Conservation (phyloP, 768 basidiomycete species). For the Suillus occidentalis region DNA sequence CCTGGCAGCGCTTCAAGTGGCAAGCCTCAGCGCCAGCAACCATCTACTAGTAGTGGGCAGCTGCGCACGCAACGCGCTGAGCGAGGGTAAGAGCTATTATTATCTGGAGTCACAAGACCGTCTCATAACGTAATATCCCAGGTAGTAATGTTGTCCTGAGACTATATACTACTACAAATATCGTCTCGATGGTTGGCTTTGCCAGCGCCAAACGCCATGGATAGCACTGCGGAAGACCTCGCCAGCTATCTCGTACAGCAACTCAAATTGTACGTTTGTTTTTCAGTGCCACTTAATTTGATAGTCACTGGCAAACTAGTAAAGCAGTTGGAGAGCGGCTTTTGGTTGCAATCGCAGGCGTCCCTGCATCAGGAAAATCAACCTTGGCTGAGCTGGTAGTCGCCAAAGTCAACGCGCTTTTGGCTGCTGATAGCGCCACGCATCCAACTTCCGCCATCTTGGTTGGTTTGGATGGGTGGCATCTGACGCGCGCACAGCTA, state of each 20-base stretch:
- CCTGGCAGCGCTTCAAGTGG: too few species aligned
- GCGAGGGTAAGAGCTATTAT: background rate
- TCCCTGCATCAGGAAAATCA: constrained; percentile 89
- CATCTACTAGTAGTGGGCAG: too few species aligned
- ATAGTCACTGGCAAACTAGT: background rate
- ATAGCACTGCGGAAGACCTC: constrained; percentile 38
- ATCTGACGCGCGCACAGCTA: constrained; percentile 76
- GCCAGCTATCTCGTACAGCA: constrained; percentile 38
- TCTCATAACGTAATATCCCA: background rate
- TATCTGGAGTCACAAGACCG: background rate
- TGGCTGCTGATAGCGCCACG: constrained; percentile 17
- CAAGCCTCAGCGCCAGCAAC: too few species aligned
- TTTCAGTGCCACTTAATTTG: constrained; percentile 16
- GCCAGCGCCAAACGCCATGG: constrained; percentile 33
- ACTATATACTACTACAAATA: background rate
- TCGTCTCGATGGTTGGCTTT: background rate
- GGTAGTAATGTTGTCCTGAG: background rate
- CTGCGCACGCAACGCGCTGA: background rate
- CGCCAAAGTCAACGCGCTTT: constrained; percentile 48
- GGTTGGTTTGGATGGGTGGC: constrained; percentile 91
- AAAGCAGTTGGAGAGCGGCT: constrained; percentile 40
- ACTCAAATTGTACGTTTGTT: constrained; percentile 38
- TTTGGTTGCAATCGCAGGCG: constrained; percentile 71
- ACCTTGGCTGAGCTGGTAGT: constrained; percentile 65
- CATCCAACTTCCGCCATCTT: constrained; percentile 48